Evolutionary conservation across 179 eudicot species (phyloP).

Genomic region (Kewa caespitosa): DNA sequence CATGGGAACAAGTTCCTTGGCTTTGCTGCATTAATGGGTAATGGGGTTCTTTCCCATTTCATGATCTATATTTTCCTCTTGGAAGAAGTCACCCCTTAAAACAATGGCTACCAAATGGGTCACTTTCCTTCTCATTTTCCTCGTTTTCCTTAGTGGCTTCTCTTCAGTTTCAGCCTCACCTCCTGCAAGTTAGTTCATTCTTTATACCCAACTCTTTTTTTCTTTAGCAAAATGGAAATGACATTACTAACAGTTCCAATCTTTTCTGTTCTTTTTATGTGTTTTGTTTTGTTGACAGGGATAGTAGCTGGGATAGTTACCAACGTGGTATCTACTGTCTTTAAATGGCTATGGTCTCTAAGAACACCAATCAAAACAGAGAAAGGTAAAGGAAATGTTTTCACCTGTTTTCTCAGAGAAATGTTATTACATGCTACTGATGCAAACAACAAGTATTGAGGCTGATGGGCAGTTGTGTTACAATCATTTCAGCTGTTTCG

Average conservation of each 20-base stretch:
- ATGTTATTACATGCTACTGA: neutral
- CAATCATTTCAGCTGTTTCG: constrained; percentile 27
- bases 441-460: neutral
- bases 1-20: neutral
- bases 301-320: constrained; percentile 73
- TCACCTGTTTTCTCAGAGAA: neutral
- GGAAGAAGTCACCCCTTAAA: neutral
- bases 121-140: constrained; percentile 29
- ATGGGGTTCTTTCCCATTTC: no score
- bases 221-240: no score
- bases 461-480: constrained; percentile 10
- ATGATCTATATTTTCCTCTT: neutral
- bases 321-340: constrained; percentile 56
- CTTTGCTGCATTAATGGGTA: neutral
- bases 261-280: no score
- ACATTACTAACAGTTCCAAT: no score
- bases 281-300: constrained; percentile 42
- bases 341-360: constrained; percentile 87
- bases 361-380: constrained; percentile 65
- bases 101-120: constrained; percentile 26
- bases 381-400: constrained; percentile 18
- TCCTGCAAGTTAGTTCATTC: constrained; percentile 68
- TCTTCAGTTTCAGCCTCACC: constrained; percentile 61
- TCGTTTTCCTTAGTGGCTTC: constrained; percentile 37
- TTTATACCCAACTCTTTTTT: neutral